These are phyloP conservation scores for Cryphonectria naterciae DNA, from an alignment of 2,329 filamentous ascomycete genomes.

Conservation along the genomic window DNA sequence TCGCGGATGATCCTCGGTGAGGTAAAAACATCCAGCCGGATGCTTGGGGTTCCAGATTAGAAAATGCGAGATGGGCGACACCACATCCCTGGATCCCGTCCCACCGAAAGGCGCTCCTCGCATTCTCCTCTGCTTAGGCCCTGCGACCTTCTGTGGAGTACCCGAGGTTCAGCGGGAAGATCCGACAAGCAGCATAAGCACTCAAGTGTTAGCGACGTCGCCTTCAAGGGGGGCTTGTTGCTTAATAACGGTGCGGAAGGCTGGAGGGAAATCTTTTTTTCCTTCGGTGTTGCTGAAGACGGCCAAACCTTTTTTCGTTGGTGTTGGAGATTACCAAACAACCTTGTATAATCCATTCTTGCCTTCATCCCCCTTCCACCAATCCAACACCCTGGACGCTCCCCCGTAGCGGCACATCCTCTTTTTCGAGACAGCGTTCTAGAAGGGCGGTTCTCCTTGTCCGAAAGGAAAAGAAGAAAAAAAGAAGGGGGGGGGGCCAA, in stretches of 20 bases:
- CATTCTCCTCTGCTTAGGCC: not conserved
- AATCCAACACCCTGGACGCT: too few relatives aligned
- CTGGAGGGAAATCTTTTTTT: not conserved
- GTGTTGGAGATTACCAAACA: not conserved
- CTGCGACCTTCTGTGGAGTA: not conserved
- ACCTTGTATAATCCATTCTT: not conserved
- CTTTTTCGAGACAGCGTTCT: not conserved
- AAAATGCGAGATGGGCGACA: too few relatives aligned
- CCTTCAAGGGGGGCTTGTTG: not conserved
- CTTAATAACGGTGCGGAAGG: not conserved
- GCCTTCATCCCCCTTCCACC: not conserved
- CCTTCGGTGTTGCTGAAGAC: too few relatives aligned
- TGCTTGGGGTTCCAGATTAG: too few relatives aligned
- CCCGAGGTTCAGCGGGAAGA: slow-evolving; percentile 4
- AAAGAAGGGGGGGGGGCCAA: not conserved
- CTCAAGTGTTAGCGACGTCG: not conserved
- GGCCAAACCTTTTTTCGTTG: not conserved
- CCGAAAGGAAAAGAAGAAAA: not conserved
- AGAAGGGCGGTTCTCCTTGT: not conserved
- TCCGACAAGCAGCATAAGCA: not conserved
- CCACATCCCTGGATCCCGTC: too few relatives aligned
- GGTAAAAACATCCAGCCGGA: too few relatives aligned
- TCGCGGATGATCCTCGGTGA: too few relatives aligned
- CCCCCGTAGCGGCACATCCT: not conserved
- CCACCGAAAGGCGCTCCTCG: not conserved